These are phyloP conservation scores for Gossypium aridum DNA, from an alignment of 441 rosid genomes.

Conservation along the genomic window DNA sequence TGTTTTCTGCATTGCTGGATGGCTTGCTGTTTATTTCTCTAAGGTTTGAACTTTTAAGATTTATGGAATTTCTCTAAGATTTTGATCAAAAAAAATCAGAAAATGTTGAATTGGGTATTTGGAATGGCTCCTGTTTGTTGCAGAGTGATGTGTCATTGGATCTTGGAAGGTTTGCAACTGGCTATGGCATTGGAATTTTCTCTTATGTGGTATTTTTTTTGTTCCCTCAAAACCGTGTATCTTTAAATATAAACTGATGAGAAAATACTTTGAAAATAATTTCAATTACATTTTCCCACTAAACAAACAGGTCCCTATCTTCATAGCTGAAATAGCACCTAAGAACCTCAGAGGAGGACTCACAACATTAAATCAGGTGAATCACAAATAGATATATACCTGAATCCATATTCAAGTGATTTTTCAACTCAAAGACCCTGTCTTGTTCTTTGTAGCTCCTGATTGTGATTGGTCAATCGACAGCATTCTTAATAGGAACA, in stretches of 20 bases:
- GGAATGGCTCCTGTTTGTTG: conserved; percentile 1
- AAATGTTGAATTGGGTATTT: not conserved
- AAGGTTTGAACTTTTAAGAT: conserved; percentile 23
- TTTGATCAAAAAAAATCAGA: not conserved
- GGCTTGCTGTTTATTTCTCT: conserved; percentile 68
- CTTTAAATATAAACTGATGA: not conserved
- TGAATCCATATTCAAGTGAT: too few relatives aligned
- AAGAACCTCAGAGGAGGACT: conserved; percentile 87
- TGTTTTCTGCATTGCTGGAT: conserved; percentile 63
- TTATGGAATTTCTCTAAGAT: not conserved
- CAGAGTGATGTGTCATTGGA: conserved; percentile 65
- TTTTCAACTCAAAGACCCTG: not conserved
- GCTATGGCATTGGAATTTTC: conserved; percentile 82
- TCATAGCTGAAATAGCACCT: conserved; percentile 86
- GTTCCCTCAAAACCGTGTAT: not conserved
- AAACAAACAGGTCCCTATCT: conserved; percentile 60
- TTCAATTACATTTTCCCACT: not conserved
- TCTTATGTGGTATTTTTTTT: conserved; percentile 65
- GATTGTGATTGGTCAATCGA: conserved; percentile 68
- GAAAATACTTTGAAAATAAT: not conserved
- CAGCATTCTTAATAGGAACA: conserved; percentile 58
- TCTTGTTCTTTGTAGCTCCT: conserved; percentile 40
- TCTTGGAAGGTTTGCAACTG: conserved; percentile 72
- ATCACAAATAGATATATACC: too few relatives aligned
- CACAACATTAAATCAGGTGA: conserved; percentile 68